phyloP scores from a whole-genome alignment of 495 filamentous ascomycete genomes.

The Podospora pseudocomata region DNA sequence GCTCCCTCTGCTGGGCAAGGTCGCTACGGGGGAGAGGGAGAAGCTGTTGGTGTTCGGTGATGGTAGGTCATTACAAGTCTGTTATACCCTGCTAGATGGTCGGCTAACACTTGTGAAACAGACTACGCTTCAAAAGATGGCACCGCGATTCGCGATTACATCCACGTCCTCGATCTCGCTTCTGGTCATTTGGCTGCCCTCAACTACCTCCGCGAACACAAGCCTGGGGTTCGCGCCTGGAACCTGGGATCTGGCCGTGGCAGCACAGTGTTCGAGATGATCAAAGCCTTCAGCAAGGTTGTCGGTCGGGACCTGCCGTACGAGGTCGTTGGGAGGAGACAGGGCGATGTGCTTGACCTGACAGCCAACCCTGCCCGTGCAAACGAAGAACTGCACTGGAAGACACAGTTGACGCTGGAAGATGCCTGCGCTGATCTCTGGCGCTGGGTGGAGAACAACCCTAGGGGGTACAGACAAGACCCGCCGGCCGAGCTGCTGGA shows the following conservation, averaged over 20 bases:
- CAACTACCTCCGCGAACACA: slow-evolving; percentile 82
- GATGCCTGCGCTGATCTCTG: slow-evolving; percentile 91
- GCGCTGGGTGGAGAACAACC: slow-evolving; percentile 94
- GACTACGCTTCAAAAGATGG: slow-evolving; percentile 88
- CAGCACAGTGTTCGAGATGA: slow-evolving; percentile 94
- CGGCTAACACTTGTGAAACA: slow-evolving; percentile 32
- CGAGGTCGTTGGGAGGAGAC: slow-evolving; percentile 75
- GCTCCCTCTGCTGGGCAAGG: slow-evolving; percentile 88
- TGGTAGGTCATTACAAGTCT: slow-evolving; percentile 52
- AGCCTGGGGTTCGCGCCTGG: slow-evolving; percentile 93
- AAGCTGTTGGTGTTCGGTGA: slow-evolving; percentile 93
- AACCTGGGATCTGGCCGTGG: slow-evolving; percentile 95
- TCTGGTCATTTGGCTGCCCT: slow-evolving; percentile 87
- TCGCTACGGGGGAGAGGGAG: slow-evolving; percentile 90
- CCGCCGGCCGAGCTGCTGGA: slow-evolving; percentile 81
- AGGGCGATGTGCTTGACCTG: slow-evolving; percentile 89
- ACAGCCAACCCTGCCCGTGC: slow-evolving; percentile 87
- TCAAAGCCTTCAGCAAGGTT: slow-evolving; percentile 84
- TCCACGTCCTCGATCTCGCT: slow-evolving; percentile 87
- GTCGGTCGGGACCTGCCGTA: slow-evolving; percentile 84
- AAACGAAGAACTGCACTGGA: slow-evolving; percentile 87
- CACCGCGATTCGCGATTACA: slow-evolving; percentile 67
- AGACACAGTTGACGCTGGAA: slow-evolving; percentile 84
- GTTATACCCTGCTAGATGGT: not conserved
- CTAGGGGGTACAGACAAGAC: slow-evolving; percentile 85